These are phyloP conservation scores for Camellia oleifera DNA, from an alignment of 179 eudicot genomes.

Conservation along the genomic window DNA sequence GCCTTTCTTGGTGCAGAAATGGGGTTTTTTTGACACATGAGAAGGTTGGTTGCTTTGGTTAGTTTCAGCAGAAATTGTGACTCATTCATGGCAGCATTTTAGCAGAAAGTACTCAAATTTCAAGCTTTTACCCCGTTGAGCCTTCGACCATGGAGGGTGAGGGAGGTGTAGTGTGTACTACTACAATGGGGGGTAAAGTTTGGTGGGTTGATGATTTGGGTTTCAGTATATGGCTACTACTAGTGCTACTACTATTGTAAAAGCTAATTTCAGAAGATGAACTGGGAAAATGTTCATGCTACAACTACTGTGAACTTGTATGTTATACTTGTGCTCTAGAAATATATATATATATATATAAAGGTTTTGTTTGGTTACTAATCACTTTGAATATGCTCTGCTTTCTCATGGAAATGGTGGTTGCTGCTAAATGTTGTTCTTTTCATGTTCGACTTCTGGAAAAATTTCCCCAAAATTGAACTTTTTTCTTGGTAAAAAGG, in stretches of 20 bases:
- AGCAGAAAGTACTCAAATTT: not conserved
- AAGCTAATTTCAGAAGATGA: constrained; percentile 29
- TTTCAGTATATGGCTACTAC: constrained; percentile 5
- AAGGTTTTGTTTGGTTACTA: not conserved
- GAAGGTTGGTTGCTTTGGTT: too few relatives aligned
- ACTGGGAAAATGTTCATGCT: constrained; percentile 18
- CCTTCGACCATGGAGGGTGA: not conserved
- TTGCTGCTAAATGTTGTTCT: too few relatives aligned
- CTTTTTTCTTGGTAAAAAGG: too few relatives aligned
- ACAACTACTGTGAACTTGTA: too few relatives aligned
- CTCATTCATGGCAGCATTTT: not conserved
- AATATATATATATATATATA: constrained; percentile 10
- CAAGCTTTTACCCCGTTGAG: constrained; percentile 3
- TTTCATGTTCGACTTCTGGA: too few relatives aligned
- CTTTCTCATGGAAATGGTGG: too few relatives aligned
- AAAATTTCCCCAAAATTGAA: too few relatives aligned
- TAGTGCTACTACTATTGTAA: not conserved
- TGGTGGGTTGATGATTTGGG: not conserved
- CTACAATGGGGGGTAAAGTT: constrained; percentile 4
- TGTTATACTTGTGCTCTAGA: not conserved
- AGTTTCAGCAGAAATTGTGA: too few relatives aligned
- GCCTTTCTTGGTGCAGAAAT: too few relatives aligned
- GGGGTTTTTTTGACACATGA: too few relatives aligned
- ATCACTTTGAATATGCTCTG: too few relatives aligned
- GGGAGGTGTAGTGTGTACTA: not conserved